These are phyloP conservation scores for Salvia hispanica DNA, from an alignment of 257 asterid genomes.

Conservation along the genomic window DNA sequence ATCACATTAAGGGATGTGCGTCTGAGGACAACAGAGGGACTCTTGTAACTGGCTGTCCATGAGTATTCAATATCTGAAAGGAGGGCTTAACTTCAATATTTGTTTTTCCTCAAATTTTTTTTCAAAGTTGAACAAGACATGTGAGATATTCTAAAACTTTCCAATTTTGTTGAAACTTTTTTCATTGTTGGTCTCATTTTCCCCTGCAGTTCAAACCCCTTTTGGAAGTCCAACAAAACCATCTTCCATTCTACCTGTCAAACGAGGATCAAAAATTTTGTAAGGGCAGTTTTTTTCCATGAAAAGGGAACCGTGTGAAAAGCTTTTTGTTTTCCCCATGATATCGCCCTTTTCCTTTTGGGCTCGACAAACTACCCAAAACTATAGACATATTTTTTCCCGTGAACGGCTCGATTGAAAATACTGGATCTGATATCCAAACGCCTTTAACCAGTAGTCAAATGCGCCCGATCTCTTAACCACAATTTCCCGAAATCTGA, in stretches of 20 bases:
- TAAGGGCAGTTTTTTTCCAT: no score
- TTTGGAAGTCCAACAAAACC: constrained; percentile 19
- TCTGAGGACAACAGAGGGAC: background rate
- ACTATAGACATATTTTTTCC: no score
- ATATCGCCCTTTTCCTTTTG: no score
- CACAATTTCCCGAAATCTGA: constrained; percentile 31
- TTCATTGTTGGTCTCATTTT: constrained; percentile 15
- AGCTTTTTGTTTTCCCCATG: no score
- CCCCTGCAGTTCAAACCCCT: constrained; percentile 10
- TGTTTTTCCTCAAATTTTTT: background rate
- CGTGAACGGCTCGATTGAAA: no score
- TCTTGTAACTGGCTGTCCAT: constrained; percentile 1
- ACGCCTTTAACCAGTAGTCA: no score
- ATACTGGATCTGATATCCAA: no score
- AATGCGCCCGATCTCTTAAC: no score
- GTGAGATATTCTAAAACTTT: background rate
- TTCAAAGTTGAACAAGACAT: no score
- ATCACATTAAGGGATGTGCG: background rate
- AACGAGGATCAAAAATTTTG: constrained; percentile 23
- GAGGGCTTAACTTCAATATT: background rate
- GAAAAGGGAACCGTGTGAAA: no score
- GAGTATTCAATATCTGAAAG: constrained; percentile 14
- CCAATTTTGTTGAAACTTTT: constrained; percentile 5
- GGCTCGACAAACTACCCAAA: no score
- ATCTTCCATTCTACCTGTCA: constrained; percentile 15